Evolutionary conservation across 1,139 yeast species (phyloP).

Genomic region (Nematodospora anomalae): DNA sequence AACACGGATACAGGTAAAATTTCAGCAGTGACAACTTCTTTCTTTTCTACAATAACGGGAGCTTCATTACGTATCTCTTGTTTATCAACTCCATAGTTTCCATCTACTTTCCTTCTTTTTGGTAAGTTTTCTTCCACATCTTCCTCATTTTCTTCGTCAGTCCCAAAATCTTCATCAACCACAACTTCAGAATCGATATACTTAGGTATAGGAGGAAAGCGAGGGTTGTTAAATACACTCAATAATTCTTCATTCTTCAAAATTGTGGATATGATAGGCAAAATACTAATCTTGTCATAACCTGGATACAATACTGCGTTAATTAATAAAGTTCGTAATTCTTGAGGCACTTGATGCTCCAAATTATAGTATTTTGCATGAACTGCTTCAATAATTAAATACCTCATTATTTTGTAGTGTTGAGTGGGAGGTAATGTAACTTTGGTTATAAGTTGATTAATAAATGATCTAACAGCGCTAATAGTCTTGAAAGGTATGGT

Average conservation of each 20-base stretch:
- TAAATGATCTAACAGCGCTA: conserved; percentile 46
- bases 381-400: conserved; percentile 51
- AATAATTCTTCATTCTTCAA: conserved; percentile 43
- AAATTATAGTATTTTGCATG: conserved; percentile 26
- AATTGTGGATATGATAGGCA: conserved; percentile 67
- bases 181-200: conserved; percentile 26
- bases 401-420: conserved; percentile 60
- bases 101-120: conserved; percentile 19
- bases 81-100: conserved; percentile 4
- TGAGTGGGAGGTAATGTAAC: conserved; percentile 61
- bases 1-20: not conserved
- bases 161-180: conserved; percentile 20
- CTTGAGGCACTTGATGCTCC: conserved; percentile 28
- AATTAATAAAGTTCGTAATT: conserved; percentile 44
- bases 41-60: conserved; percentile 6
- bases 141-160: conserved; percentile 21
- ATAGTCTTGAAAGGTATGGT: conserved; percentile 41
- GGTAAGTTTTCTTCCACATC: conserved; percentile 17
- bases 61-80: conserved; percentile 2
- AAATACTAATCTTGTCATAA: conserved; percentile 55
- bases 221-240: conserved; percentile 68
- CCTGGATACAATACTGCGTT: conserved; percentile 66
- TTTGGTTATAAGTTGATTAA: conserved; percentile 48
- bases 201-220: conserved; percentile 65
- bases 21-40: not conserved